Conservation (phyloP, 2,329 filamentous ascomycete species). For the Trichoderma sp. region DNA sequence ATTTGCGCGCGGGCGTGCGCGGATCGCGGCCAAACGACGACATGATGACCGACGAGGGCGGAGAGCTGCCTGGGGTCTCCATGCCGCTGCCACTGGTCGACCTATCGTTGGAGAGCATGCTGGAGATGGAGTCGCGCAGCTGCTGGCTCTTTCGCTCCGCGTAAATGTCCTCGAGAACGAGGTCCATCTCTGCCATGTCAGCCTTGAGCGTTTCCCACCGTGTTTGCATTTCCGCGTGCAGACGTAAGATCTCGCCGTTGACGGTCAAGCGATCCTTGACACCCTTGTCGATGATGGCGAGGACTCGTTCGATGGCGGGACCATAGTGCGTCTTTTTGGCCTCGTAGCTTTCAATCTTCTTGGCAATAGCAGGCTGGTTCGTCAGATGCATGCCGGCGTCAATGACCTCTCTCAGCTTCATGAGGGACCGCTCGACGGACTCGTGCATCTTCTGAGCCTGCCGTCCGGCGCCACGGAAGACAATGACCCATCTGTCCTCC, state of each 20-base stretch:
- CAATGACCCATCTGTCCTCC: slow-evolving; percentile 93
- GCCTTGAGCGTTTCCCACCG: slow-evolving; percentile 76
- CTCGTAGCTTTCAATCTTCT: slow-evolving; percentile 91
- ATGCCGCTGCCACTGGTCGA: slow-evolving; percentile 69
- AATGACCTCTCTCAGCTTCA: slow-evolving; percentile 78
- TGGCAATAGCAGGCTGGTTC: slow-evolving; percentile 68
- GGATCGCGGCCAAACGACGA: slow-evolving; percentile 55
- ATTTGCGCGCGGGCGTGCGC: slow-evolving; percentile 48
- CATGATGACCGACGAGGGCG: slow-evolving; percentile 64
- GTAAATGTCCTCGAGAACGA: slow-evolving; percentile 72
- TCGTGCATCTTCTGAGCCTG: slow-evolving; percentile 97
- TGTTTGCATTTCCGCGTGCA: slow-evolving; percentile 83
- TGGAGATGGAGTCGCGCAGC: slow-evolving; percentile 89
- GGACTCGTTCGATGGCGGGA: slow-evolving; percentile 85
- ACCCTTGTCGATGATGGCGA: slow-evolving; percentile 94
- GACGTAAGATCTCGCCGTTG: slow-evolving; percentile 88
- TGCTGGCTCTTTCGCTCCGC: slow-evolving; percentile 67
- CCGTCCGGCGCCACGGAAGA: slow-evolving; percentile 88
- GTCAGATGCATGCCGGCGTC: slow-evolving; percentile 74
- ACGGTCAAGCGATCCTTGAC: slow-evolving; percentile 93
- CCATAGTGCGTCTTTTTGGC: slow-evolving; percentile 94
- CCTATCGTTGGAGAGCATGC: slow-evolving; percentile 80
- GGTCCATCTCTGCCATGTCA: slow-evolving; percentile 77
- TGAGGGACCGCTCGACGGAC: slow-evolving; percentile 84
- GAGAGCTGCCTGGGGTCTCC: slow-evolving; percentile 71